Evolutionary conservation across 225 moss, liverwort and hornwort genomes (phyloP).

Genomic region (Sphagnum tenellum): DNA sequence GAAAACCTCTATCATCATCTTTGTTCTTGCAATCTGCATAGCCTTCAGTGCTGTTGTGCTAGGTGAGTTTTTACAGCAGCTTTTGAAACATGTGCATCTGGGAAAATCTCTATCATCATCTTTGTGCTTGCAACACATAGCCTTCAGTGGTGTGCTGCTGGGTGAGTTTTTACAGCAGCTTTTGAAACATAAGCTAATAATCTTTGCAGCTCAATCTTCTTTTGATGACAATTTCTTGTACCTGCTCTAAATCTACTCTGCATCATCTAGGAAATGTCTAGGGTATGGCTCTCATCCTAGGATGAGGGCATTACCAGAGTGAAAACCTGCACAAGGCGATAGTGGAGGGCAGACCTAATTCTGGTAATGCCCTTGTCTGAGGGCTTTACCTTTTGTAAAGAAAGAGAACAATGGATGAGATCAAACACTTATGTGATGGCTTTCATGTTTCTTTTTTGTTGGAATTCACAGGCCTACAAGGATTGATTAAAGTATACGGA

Average conservation of each 20-base stretch:
- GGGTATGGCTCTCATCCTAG: no score
- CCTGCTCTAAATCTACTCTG: not conserved
- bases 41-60: not conserved
- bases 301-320: no score
- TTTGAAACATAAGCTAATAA: not conserved
- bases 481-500: not conserved
- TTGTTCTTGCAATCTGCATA: not conserved
- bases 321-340: no score
- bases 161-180: conserved; percentile 1
- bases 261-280: not conserved
- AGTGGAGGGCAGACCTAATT: no score
- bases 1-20: conserved; percentile 1
- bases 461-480: not conserved
- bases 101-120: not conserved
- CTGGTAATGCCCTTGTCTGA: no score
- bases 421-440: not conserved
- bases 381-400: no score
- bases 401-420: not conserved
- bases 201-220: not conserved
- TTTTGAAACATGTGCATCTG: not conserved
- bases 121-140: not conserved
- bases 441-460: not conserved
- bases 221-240: no score
- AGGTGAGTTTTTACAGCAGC: not conserved
- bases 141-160: not conserved